Evolutionary conservation across 495 filamentous ascomycete genomes (phyloP).

Genomic region (Penicillium samsonianum): DNA sequence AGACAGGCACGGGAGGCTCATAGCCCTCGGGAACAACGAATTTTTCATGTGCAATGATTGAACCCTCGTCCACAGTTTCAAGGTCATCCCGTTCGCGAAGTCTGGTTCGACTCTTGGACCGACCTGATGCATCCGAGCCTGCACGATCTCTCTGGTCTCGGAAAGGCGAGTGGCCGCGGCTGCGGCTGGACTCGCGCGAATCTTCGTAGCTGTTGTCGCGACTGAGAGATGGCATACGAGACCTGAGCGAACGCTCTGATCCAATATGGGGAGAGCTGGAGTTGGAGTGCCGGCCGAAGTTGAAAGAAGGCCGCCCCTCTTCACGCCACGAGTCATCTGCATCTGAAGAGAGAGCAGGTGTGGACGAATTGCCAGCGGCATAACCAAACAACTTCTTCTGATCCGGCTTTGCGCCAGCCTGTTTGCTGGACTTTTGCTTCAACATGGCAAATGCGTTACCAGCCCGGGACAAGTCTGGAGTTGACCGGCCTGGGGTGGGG

Average conservation of each 20-base stretch:
- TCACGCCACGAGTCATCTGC: constrained; percentile 49
- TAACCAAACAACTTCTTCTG: constrained; percentile 71
- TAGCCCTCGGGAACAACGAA: constrained; percentile 29
- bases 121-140: constrained; percentile 59
- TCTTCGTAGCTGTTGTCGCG: constrained; percentile 41
- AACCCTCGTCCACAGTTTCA: constrained; percentile 38
- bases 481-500: constrained; percentile 48
- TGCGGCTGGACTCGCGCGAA: constrained; percentile 44
- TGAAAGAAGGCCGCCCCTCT: constrained; percentile 43
- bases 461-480: constrained; percentile 41
- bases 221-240: constrained; percentile 36
- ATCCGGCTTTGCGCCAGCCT: constrained; percentile 58
- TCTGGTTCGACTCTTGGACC: constrained; percentile 56
- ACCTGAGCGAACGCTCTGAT: constrained; percentile 34
- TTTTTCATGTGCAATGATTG: constrained; percentile 32
- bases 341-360: constrained; percentile 45
- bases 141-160: constrained; percentile 58
- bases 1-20: constrained; percentile 30
- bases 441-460: constrained; percentile 68
- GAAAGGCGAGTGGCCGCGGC: constrained; percentile 42
- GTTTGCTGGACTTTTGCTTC: constrained; percentile 65
- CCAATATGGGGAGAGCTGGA: constrained; percentile 47
- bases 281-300: constrained; percentile 41
- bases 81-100: constrained; percentile 50
- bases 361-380: constrained; percentile 57